Evolutionary conservation across 2,329 filamentous ascomycete species (phyloP).

Genomic region (Rugonectria rugulosa): DNA sequence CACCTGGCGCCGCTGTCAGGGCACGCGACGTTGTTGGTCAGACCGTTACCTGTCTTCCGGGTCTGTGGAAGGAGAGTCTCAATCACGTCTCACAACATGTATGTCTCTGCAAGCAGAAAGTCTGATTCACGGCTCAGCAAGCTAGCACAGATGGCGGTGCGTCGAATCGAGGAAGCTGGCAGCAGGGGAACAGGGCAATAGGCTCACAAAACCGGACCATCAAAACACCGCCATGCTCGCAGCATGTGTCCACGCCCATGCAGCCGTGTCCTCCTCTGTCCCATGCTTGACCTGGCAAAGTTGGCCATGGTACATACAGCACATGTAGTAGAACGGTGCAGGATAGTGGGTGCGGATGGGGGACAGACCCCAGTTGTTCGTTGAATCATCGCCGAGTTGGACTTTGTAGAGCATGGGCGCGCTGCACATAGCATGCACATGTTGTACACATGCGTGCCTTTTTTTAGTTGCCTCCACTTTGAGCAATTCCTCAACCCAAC

Average conservation of each 20-base stretch:
- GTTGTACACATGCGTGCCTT: no score
- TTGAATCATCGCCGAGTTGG: background rate
- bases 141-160: no score
- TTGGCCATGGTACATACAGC: background rate
- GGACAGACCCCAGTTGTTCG: background rate
- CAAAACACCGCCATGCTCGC: background rate
- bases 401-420: background rate
- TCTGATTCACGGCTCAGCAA: background rate
- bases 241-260: background rate
- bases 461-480: constrained; percentile 13
- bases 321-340: constrained; percentile 3
- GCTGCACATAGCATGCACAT: background rate
- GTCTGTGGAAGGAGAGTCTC: constrained; percentile 24
- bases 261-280: background rate
- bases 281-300: background rate
- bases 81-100: constrained; percentile 31
- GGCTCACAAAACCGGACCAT: background rate
- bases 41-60: constrained; percentile 21
- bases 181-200: background rate
- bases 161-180: background rate
- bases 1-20: constrained; percentile 8
- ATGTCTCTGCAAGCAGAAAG: constrained; percentile 19
- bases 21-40: constrained; percentile 31
- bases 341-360: constrained; percentile 3
- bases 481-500: constrained; percentile 5